Evolutionary conservation across 305 asterid species (phyloP), one percentile per base, ranked within the genome.

Genomic region (Petunia hybrid): DNA sequence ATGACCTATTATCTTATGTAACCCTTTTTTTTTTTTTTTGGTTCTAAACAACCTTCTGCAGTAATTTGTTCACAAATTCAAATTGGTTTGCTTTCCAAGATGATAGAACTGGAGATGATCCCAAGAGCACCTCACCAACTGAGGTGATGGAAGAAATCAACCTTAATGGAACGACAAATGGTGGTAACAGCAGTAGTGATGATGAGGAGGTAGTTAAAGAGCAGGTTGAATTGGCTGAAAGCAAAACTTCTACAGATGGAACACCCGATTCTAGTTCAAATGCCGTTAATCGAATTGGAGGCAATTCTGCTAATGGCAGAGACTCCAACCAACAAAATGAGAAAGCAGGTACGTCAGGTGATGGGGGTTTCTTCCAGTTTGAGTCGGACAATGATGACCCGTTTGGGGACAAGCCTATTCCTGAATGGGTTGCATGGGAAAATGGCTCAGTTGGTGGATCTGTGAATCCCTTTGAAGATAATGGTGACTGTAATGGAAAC

Each of bases 51-150:
- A 66, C 51, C 46, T 51, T 45, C 6, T 87, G 90, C 90, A 80
- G 90, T 94, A 93, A 95, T 80, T 87, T 97, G 92, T 94, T 97
- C 90, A 93, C 99, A 76, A 95, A 95, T 85, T 94, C 99, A 81
- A 92, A 97, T 89, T 97, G 99, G 99, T 97, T 97, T 87, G 95
- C 98, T 16, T 97, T 94, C 85, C 95, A 92, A 92, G 99, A 97
- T 46, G 98, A 90, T 64, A 85, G 86, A 84, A 81, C 51, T 80
- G 94, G 87, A 53, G 88, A 85, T 82, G 87, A 83, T 57, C 84
- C 91, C 61, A 83, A 81, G 80, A 90, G 80, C 79, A 80, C 89
- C 84, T 85, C 96, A 69, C 85, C 92, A 22, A 85, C 92, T 65
- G 94, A 92, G 43, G 75, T 83, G 60, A 88, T 91, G 88, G 96